phyloP scores from a whole-genome alignment of 177 flowering plant species.

The Vitis hybrid region DNA sequence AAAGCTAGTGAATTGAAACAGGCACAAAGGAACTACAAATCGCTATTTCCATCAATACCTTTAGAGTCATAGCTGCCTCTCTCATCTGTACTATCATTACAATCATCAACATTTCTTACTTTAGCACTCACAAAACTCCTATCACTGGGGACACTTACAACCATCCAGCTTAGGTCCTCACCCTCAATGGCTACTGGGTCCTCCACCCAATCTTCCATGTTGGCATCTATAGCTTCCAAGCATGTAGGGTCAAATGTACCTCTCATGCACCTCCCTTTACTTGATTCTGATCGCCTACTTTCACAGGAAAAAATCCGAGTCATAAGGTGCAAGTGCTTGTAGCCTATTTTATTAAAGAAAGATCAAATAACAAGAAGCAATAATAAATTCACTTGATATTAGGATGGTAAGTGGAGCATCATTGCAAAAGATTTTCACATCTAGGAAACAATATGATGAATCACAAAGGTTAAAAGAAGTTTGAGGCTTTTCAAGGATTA shows the following conservation, averaged over 20 bases:
- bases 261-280: conserved; percentile 8
- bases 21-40: conserved; percentile 8
- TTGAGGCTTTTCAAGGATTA: too few relatives aligned
- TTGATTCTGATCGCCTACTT: conserved; percentile 14
- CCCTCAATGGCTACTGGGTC: conserved; percentile 5
- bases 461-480: background rate
- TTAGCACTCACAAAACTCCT: conserved; percentile 1
- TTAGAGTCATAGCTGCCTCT: conserved; percentile 11
- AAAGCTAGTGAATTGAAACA: background rate
- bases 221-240: conserved; percentile 22
- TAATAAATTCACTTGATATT: background rate
- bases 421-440: background rate
- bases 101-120: conserved; percentile 8
- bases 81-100: conserved; percentile 15
- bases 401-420: background rate
- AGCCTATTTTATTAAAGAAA: background rate
- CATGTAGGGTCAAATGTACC: conserved; percentile 17
- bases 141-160: conserved; percentile 12
- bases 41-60: conserved; percentile 17
- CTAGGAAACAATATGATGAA: background rate
- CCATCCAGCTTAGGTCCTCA: conserved; percentile 17
- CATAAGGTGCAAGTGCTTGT: too few relatives aligned
- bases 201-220: conserved; percentile 23
- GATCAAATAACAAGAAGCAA: background rate
- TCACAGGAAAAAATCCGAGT: background rate